A percentile compares a stretch with the other conserved stretches of the same genome.
Evolutionary conservation across 2,329 filamentous ascomycete species (phyloP).

Genomic region (Aspergillus proliferans): DNA sequence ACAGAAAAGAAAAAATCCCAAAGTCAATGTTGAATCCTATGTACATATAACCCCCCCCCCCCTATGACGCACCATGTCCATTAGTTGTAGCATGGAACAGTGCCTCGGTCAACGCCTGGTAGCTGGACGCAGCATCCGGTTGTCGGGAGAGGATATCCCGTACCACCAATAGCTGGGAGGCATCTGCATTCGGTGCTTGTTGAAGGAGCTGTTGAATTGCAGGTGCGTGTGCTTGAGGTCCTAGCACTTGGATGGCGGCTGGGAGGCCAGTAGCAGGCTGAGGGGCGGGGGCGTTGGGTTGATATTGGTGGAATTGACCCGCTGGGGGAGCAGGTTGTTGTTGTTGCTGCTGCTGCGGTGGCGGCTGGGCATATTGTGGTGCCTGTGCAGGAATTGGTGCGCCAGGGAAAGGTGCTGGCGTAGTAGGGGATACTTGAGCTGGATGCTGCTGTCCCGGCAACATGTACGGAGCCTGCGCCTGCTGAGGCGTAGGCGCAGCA

Average conservation of each 20-base stretch:
- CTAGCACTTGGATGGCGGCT: conserved; percentile 59
- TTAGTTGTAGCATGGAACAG: conserved; percentile 33
- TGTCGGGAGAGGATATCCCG: conserved; percentile 61
- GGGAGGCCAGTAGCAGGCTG: conserved; percentile 43
- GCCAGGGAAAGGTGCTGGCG: conserved; percentile 10
- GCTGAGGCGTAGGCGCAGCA: conserved; percentile 22
- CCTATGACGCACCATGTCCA: conserved; percentile 19
- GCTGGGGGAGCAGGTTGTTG: conserved; percentile 5
- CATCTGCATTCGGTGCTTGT: conserved; percentile 61
- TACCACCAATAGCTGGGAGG: conserved; percentile 69
- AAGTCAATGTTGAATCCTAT: conserved; percentile 10
- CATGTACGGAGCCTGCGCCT: conserved; percentile 14
- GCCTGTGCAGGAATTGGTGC: conserved; percentile 8
- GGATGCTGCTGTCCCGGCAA: conserved; percentile 15
- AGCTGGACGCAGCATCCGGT: conserved; percentile 58
- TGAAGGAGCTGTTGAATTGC: conserved; percentile 65
- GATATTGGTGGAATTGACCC: conserved; percentile 20
- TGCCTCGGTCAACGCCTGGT: conserved; percentile 37
- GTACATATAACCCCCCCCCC: conserved; percentile 6
- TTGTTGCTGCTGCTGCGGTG: conserved; percentile 10
- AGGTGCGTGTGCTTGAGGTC: conserved; percentile 55
- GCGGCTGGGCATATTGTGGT: conserved; percentile 11
- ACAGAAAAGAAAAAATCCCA: neutral
- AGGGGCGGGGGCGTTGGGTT: neutral
- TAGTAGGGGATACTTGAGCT: conserved; percentile 14